Base-by-base conservation (phyloP, 768 basidiomycete species). In the Austroboletus festivus region DNA sequence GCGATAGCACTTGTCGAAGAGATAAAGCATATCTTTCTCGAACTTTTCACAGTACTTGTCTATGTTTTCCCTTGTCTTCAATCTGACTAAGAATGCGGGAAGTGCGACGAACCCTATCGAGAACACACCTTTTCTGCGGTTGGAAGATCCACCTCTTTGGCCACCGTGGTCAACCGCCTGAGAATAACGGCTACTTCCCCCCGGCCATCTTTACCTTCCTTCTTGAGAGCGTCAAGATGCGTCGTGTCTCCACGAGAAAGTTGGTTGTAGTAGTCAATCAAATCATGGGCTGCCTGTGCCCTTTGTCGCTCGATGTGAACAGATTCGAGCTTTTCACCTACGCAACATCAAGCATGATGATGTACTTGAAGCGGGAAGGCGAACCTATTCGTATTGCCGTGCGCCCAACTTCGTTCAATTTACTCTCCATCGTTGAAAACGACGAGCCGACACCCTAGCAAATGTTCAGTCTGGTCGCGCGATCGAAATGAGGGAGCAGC, bases 21-120 rank as follows among this genome's bases (percentile, higher is more conserved):
- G 74, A 62, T 89, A 84, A 45, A 99, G 80, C 83, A 97, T 95
- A 63, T 98, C 95, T 71, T 95, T 98, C 69, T 99, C 96, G 55
- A 98, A 98, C 67, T 88, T 91, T 71, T 99, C 96, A 71, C 96
- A 96, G 59, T 97, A 98, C 63, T 87, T 89, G 60, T 98, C 95
- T 51, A 99, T 93, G 49, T 77, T 85, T 64, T 96, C 93, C 52
- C 89, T 76, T 2, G 93, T 93, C 86, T 94, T 59, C 19, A 3
- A 11, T 15, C 33, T 12, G 30, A 8, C 21, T 55, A 19, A 33
- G 42, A 33, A n/a, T 20, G 3, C 24, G 30, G 24, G 5, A n/a
- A 44, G 31, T 24, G 13, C 11, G 6, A 22, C 12, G 33, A 13
- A 13, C 10, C n/a, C 16, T 10, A 22, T 31, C 21, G 15, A 19